Evolutionary conservation across 768 basidiomycete genomes (phyloP).

Genomic region (Sporobolomyces roseus): DNA sequence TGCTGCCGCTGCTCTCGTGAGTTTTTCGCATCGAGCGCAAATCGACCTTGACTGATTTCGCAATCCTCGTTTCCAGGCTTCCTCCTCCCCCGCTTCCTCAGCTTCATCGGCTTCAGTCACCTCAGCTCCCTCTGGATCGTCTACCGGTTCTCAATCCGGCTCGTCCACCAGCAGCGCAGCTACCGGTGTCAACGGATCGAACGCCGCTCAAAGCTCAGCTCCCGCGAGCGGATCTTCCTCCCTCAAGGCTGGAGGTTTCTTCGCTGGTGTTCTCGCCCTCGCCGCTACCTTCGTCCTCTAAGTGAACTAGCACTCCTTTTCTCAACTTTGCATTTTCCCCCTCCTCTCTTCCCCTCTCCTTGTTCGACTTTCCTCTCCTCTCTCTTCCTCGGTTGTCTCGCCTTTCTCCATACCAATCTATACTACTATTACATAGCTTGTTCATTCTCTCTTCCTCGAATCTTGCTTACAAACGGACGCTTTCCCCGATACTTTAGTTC

Average conservation of each 20-base stretch:
- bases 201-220: background rate
- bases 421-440: no score
- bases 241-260: constrained; percentile 2
- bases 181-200: background rate
- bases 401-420: no score
- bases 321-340: background rate
- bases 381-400: background rate
- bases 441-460: no score
- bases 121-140: constrained; percentile 4
- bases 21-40: background rate
- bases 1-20: constrained; percentile 16
- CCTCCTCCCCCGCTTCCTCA: constrained; percentile 1
- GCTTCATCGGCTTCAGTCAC: constrained; percentile 13
- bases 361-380: background rate
- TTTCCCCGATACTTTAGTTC: background rate
- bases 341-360: background rate
- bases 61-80: background rate
- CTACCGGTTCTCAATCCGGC: background rate
- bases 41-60: background rate
- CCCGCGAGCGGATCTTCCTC: background rate
- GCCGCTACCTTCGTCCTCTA: constrained; percentile 6
- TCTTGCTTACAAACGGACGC: background rate
- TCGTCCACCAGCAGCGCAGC: constrained; percentile 1
- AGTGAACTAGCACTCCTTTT: background rate
- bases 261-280: constrained; percentile 11